These are phyloP conservation scores for Hypoxylon rubiginosum DNA, from an alignment of 2,329 filamentous ascomycete species.

Conservation along the genomic window DNA sequence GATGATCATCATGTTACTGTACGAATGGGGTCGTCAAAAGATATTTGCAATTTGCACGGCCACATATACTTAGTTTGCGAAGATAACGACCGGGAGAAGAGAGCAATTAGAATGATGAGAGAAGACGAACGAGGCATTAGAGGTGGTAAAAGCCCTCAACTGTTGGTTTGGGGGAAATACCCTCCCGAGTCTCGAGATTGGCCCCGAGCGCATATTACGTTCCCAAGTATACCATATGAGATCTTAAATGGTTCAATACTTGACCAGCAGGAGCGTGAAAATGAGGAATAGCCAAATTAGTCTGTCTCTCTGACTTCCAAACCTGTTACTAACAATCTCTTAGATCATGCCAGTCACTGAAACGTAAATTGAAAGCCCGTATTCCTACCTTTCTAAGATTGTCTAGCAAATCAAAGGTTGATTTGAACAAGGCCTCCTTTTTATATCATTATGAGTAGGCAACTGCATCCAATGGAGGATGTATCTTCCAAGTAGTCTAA, in stretches of 20 bases:
- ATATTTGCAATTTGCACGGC: slow-evolving; percentile 24
- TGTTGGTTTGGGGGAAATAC: slow-evolving; percentile 26
- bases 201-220: slow-evolving; percentile 4
- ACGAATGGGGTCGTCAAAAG: slow-evolving; percentile 14
- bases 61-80: slow-evolving; percentile 27
- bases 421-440: no score
- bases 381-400: no score
- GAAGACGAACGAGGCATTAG: slow-evolving; percentile 22
- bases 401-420: no score
- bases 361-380: no score
- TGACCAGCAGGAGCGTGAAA: slow-evolving; percentile 1
- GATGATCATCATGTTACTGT: slow-evolving; percentile 34
- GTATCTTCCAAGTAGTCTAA: no score
- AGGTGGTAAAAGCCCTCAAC: slow-evolving; percentile 26
- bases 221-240: slow-evolving; percentile 8
- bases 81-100: slow-evolving; percentile 7
- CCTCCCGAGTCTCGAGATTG: slow-evolving; percentile 5
- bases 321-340: no score
- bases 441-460: no score
- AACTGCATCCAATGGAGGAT: no score
- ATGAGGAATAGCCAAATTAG: neutral
- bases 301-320: no score
- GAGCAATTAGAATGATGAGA: slow-evolving; percentile 14
- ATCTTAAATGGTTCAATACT: slow-evolving; percentile 16
- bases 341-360: no score